A percentile compares a stretch with the other conserved stretches of the same genome.
These are phyloP conservation scores for Ophiosphaerella korrae DNA, from an alignment of 2,329 filamentous ascomycete species.

Conservation along the genomic window DNA sequence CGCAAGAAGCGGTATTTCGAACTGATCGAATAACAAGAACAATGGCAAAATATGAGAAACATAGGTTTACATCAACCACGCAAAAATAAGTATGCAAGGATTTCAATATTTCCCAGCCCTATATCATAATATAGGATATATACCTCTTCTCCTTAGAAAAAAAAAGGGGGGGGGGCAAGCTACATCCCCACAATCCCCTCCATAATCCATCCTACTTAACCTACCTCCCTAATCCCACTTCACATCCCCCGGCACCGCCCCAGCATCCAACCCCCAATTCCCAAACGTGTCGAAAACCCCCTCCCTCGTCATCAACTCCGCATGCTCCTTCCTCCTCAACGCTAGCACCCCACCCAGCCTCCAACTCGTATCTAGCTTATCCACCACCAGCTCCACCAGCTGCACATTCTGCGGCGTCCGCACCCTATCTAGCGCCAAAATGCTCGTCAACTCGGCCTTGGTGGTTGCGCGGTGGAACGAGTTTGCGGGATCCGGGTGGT, in stretches of 20 bases:
- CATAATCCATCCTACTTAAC: too few relatives aligned
- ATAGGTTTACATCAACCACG: too few relatives aligned
- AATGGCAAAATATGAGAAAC: too few relatives aligned
- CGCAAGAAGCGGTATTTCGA: too few relatives aligned
- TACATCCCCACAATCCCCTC: too few relatives aligned
- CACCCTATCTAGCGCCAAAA: constrained; percentile 39
- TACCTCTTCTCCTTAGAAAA: too few relatives aligned
- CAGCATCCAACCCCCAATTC: constrained; percentile 32
- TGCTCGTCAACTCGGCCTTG: constrained; percentile 45
- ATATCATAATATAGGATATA: too few relatives aligned
- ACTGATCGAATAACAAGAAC: too few relatives aligned
- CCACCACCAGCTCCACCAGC: constrained; percentile 51
- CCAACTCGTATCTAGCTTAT: constrained; percentile 30
- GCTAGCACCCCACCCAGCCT: constrained; percentile 49
- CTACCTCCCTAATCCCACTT: constrained; percentile 26
- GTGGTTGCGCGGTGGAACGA: constrained; percentile 47
- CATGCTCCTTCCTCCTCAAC: constrained; percentile 40
- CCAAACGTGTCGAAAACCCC: constrained; percentile 48
- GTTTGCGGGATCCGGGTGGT: constrained; percentile 34
- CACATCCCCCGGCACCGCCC: constrained; percentile 20
- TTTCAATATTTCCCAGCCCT: too few relatives aligned
- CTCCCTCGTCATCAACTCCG: constrained; percentile 45
- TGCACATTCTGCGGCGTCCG: constrained; percentile 40
- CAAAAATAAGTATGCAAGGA: too few relatives aligned
- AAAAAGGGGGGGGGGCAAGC: too few relatives aligned